Evolutionary conservation across 2,329 filamentous ascomycete genomes (phyloP).

Genomic region (Colletotrichum endophyticum): DNA sequence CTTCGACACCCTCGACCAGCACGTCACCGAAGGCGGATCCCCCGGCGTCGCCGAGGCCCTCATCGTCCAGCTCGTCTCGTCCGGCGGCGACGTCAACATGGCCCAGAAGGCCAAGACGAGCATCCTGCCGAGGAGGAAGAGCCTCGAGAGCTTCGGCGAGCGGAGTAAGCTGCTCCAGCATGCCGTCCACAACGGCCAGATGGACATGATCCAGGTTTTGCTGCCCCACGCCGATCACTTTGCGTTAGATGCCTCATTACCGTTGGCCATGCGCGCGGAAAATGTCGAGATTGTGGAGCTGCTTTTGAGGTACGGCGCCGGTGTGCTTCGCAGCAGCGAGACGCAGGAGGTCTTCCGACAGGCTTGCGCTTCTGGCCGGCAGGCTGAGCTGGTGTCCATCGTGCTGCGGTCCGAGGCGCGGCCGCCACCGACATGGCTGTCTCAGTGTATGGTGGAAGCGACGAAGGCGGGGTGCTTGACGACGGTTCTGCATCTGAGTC

Average conservation of each 20-base stretch:
- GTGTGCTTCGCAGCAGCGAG: slow-evolving; percentile 37
- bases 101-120: slow-evolving; percentile 51
- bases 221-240: slow-evolving; percentile 56
- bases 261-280: slow-evolving; percentile 50
- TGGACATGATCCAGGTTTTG: slow-evolving; percentile 59
- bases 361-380: slow-evolving; percentile 50
- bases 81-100: slow-evolving; percentile 56
- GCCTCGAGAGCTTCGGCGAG: slow-evolving; percentile 52
- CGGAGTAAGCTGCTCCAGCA: slow-evolving; percentile 55
- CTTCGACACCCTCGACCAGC: slow-evolving; percentile 54
- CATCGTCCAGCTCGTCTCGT: slow-evolving; percentile 51
- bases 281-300: slow-evolving; percentile 50
- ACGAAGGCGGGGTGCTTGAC: slow-evolving; percentile 52
- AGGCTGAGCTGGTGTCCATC: slow-evolving; percentile 50
- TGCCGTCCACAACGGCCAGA: slow-evolving; percentile 54
- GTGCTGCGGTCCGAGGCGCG: slow-evolving; percentile 54
- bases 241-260: slow-evolving; percentile 54
- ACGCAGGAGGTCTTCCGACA: slow-evolving; percentile 60
- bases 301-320: slow-evolving; percentile 56
- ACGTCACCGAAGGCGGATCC: slow-evolving; percentile 53
- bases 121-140: slow-evolving; percentile 53
- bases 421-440: slow-evolving; percentile 47
- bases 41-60: slow-evolving; percentile 62
- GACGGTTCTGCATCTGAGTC: slow-evolving; percentile 55
- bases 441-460: slow-evolving; percentile 58